Percentiles rank a stretch among this genome's conserved stretches.
Evolutionary conservation across 805 yeast species (phyloP).

Genomic region (Monosporozyma aquatica): DNA sequence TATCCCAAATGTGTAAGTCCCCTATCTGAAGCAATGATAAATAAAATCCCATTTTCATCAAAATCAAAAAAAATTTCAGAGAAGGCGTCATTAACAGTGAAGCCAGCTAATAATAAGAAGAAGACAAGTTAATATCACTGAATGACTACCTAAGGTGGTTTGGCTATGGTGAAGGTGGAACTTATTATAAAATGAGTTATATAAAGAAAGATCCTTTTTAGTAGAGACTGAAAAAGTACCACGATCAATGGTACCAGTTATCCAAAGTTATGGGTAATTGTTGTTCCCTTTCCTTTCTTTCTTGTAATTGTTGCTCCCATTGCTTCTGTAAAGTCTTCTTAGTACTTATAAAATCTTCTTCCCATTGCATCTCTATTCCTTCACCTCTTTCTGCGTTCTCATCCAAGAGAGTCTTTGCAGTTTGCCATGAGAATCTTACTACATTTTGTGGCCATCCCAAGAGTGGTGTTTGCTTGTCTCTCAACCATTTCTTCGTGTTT

Average conservation of each 20-base stretch:
- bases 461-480: slow-evolving; percentile 49
- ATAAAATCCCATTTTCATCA: too few relatives aligned
- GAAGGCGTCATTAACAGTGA: too few relatives aligned
- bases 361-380: slow-evolving; percentile 53
- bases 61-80: too few relatives aligned
- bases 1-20: too few relatives aligned
- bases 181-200: too few relatives aligned
- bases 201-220: too few relatives aligned
- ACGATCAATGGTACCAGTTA: slow-evolving; percentile 10
- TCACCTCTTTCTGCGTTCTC: slow-evolving; percentile 31
- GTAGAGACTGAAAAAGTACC: too few relatives aligned
- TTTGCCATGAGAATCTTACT: slow-evolving; percentile 88
- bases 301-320: slow-evolving; percentile 11
- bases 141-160: too few relatives aligned
- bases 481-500: slow-evolving; percentile 70
- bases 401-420: slow-evolving; percentile 64
- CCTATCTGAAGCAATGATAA: too few relatives aligned
- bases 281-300: slow-evolving; percentile 1
- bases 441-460: slow-evolving; percentile 80
- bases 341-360: slow-evolving; percentile 33
- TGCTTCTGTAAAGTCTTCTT: slow-evolving; percentile 23
- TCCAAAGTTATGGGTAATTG: slow-evolving; percentile 20
- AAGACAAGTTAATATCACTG: too few relatives aligned
- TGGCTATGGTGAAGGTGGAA: too few relatives aligned
- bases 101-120: too few relatives aligned